These are phyloP conservation scores for Candida oleophila DNA, from an alignment of 805 yeast species.

Conservation along the genomic window DNA sequence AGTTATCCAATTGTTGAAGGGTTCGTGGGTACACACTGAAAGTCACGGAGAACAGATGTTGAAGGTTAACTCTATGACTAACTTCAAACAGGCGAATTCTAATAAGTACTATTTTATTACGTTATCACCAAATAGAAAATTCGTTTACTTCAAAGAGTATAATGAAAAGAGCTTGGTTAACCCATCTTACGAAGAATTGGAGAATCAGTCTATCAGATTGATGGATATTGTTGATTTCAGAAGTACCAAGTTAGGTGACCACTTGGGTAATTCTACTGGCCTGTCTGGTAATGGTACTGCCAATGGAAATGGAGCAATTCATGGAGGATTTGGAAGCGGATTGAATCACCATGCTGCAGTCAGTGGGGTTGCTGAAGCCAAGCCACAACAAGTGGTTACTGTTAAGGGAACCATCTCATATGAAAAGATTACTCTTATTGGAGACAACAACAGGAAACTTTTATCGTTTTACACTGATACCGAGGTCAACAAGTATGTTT, in stretches of 20 bases:
- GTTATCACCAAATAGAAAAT: constrained; percentile 65
- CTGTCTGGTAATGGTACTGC: constrained; percentile 1
- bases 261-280: neutral
- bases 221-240: constrained; percentile 51
- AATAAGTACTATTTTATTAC: constrained; percentile 52
- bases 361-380: constrained; percentile 6
- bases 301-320: constrained; percentile 43
- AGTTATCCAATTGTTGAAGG: constrained; percentile 66
- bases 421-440: constrained; percentile 54
- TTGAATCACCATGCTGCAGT: constrained; percentile 1
- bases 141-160: constrained; percentile 61
- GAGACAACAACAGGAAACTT: constrained; percentile 39
- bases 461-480: constrained; percentile 71
- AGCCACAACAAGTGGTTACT: constrained; percentile 26
- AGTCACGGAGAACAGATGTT: constrained; percentile 42
- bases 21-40: constrained; percentile 77
- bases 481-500: constrained; percentile 61
- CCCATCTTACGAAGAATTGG: constrained; percentile 62
- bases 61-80: constrained; percentile 9
- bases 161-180: constrained; percentile 40
- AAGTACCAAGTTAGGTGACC: constrained; percentile 45
- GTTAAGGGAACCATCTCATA: constrained; percentile 57
- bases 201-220: constrained; percentile 51
- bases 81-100: constrained; percentile 6
- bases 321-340: neutral